Base-by-base conservation (phyloP, 2,329 filamentous ascomycete genomes). In the Hypoxylon rubiginosum region DNA sequence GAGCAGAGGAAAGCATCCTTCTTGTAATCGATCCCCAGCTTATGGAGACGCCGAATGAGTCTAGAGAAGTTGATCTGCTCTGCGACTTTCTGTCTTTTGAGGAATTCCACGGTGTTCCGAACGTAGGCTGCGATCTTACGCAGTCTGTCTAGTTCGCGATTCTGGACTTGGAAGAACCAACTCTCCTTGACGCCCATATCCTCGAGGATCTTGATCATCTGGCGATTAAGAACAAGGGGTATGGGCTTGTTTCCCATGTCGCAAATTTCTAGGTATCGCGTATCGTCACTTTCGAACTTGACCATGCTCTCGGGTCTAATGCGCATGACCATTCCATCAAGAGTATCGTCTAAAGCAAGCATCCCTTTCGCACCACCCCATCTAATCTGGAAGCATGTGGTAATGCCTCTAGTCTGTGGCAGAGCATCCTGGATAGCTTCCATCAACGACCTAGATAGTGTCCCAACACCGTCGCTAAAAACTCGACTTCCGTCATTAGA, bases 141-240 rank as follows among this genome's bases (percentile, higher is more conserved):
- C 4, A 97, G 80, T 11, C 84, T 80, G 0, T 83, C 69, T 3
- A 96, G 79, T 28, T 90, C 90, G n/a, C 81, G 79, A 0, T 82
- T 80, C 76, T 96, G 93, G 0, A 92, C 78, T 0, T 82, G 73
- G 10, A 91, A 74, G 69, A 97, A 95, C 75, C 86, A 90, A 0
- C 78, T 60, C 0, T 80, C 73, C 0, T 82, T 75, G 0, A 91
- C 88, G 0, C 85, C 84, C 76, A 95, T 88, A 69, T 97, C 93
- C 73, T 97, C 93, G 0, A 97, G 77, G 4, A 97, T 93, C 75
- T 97, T 97, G 79, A 97, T 93, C 66, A 94, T 83, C 69, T 92
- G 92, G 0, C 91, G 88, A 73, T 97, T 97, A 1, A 97, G 84
- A 17, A 89, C 87, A 70, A 94, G 83, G 0, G 86, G 86, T 6